These are phyloP conservation scores for Dipodascopsis tothii DNA, from an alignment of 805 yeast genomes.

Conservation along the genomic window DNA sequence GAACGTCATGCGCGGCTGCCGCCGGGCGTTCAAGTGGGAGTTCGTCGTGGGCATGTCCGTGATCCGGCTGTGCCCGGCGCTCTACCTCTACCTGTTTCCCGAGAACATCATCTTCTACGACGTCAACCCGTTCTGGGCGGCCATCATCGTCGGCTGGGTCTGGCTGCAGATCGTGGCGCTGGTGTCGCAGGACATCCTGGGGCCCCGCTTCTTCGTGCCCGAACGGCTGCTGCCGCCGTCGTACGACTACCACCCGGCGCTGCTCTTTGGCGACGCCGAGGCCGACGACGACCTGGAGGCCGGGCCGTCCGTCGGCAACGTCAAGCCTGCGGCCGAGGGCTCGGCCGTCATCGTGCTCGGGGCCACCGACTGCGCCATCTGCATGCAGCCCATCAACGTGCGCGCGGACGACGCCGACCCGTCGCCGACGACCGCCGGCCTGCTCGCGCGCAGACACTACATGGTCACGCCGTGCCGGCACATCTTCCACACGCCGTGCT, in stretches of 20 bases:
- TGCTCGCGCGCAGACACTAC: constrained; percentile 32
- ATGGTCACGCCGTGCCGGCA: constrained; percentile 77
- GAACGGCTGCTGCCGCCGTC: constrained; percentile 66
- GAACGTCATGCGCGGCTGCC: constrained; percentile 61
- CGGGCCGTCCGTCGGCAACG: constrained; percentile 29
- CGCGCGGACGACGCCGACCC: constrained; percentile 1
- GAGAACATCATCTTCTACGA: constrained; percentile 62
- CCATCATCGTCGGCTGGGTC: constrained; percentile 48
- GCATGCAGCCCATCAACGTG: constrained; percentile 72
- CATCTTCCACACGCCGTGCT: constrained; percentile 80
- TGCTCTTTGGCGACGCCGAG: constrained; percentile 55
- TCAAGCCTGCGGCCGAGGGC: constrained; percentile 4
- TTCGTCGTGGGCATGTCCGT: constrained; percentile 64
- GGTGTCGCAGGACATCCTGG: constrained; percentile 57
- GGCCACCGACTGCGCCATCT: constrained; percentile 66
- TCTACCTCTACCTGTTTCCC: constrained; percentile 46
- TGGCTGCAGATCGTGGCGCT: constrained; percentile 51
- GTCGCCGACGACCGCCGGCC: constrained; percentile 27
- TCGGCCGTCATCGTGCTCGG: constrained; percentile 12
- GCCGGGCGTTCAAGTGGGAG: constrained; percentile 63
- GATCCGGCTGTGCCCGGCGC: constrained; percentile 56
- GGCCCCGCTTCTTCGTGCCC: constrained; percentile 79
- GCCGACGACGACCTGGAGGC: constrained; percentile 52
- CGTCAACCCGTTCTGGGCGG: constrained; percentile 50
- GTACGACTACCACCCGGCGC: constrained; percentile 71